Percentiles rank a stretch among this genome's conserved stretches.
phyloP scores from a whole-genome alignment of 331 rosid species.

The Cydonia oblonga region DNA sequence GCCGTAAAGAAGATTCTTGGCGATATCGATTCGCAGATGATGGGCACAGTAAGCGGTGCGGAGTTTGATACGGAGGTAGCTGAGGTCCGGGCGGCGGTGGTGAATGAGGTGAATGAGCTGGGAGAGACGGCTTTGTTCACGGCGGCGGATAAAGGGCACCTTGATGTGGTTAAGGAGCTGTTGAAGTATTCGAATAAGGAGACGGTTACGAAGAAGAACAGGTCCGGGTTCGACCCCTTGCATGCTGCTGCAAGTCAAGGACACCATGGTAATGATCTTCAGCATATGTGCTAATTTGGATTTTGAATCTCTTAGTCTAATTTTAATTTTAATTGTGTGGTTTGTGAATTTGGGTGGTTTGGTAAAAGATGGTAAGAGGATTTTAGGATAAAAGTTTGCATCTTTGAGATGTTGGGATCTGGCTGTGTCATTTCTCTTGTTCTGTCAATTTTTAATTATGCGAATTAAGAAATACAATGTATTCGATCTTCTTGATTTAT shows the following conservation, averaged over 20 bases:
- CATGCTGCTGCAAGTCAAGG: slow-evolving; percentile 91
- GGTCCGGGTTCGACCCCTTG: slow-evolving; percentile 64
- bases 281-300: background rate
- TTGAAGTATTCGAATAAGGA: slow-evolving; percentile 53
- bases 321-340: background rate
- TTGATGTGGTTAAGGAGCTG: slow-evolving; percentile 78
- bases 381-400: background rate
- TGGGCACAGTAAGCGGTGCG: slow-evolving; percentile 48
- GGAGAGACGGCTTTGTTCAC: slow-evolving; percentile 81
- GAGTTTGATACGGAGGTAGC: slow-evolving; percentile 70
- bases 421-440: background rate
- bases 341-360: background rate
- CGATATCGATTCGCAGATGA: slow-evolving; percentile 74
- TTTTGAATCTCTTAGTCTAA: background rate
- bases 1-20: slow-evolving; percentile 77
- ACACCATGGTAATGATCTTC: slow-evolving; percentile 47
- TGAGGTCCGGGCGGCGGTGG: slow-evolving; percentile 71
- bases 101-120: slow-evolving; percentile 81
- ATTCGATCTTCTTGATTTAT: background rate
- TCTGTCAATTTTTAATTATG: background rate
- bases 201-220: slow-evolving; percentile 56
- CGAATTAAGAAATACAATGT: background rate
- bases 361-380: background rate
- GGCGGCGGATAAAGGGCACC: slow-evolving; percentile 85
- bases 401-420: background rate